Evolutionary conservation across 1,139 yeast species (phyloP), one percentile per base, ranked within the genome.

Genomic region (Blastobotrys persicus): DNA sequence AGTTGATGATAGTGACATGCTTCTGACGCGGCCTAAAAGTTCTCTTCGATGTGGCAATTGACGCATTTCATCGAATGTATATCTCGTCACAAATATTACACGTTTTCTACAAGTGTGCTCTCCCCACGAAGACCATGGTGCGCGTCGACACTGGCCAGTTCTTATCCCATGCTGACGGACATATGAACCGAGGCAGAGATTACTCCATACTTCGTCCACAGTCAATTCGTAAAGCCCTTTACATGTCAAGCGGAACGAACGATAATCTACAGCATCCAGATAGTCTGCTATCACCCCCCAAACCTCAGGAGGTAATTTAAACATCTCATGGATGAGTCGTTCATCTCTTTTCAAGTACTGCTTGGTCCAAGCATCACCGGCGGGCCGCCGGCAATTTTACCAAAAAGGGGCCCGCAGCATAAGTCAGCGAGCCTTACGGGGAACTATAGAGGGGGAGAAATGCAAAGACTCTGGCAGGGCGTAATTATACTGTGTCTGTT

Each of bases 391-490:
- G 9, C 28, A 9, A 6, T 5, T 23, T 23, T 9, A 9, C 28
- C 28, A 9, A 23, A 23, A 5, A 23, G 28, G 28, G 28, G 28
- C 9, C 9, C 28, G 28, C 9, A 23, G 9, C 28, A 6, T 23
- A 23, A 23, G 28, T 9, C 9, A 23, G 28, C 28, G 5, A 23
- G 28, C 9, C 28, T 5, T 6, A 5, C 28, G 9, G 28, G 28
- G 28, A 6, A 9, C 9, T 23, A 23, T 23, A 23, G 28, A 23
- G 28, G 19, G 3, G n/a, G 28, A 19, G 19, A 18, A 3, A 37
- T 37, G 41, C 41, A 19, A 18, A 37, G 28, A 23, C 28, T 37
- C n/a, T 37, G 41, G 41, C 41, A 18, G 19, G 17, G 26, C 12
- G 28, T 37, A 19, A 23, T 13, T 7, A n/a, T 37, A 12, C 19